Base-by-base conservation (phyloP, 768 basidiomycete species). In the Boletus sp. region DNA sequence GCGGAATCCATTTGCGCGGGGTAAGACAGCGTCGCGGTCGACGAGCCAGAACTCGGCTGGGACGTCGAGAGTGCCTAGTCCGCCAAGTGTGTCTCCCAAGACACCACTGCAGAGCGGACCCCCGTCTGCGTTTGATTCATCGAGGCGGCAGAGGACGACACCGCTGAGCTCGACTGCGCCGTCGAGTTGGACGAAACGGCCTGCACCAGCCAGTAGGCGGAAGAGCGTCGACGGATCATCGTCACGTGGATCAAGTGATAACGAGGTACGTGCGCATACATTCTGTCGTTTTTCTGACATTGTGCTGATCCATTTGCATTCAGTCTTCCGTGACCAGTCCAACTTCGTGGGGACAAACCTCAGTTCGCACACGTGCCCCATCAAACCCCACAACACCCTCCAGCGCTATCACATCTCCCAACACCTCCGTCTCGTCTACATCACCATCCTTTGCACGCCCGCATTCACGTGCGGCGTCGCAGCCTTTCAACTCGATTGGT, bases 151-250 rank as follows among this genome's bases (percentile, higher is more conserved):
- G 65, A 80, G 90, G 19, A 78, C 87, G 9, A 83, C 83, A 0
- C 90, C 89, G 0, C 71, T 90, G 2, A 67, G 67, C 4, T 73
- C 68, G 50, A 74, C 68, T 27, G 82, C 87, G 1, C 90, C 90
- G 1, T 90, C 90, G 3, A 90, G 87, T 60, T 91, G 89, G 86
- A 65, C 79, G 29, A 85, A 82, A 57, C 81, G 87, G 4, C 88
- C 87, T 5, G 72, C 75, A 15, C 88, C 88, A 14, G 84, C 85
- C 7, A 72, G 78, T 43, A 77, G 90, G 50, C 75, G 88, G 50
- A 88, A 79, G 72, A 91, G 90, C 56, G 81, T 88, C 60, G 88
- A 87, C 10, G 85, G 78, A 55, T 73, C 78, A 29, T 69, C 75
- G 40, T 70, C 68, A 39, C 74, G 72, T 25, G 68, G 73, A 8